phyloP scores from a whole-genome alignment of 2,329 filamentous ascomycete genomes.

The Fusarium mexicanum region DNA sequence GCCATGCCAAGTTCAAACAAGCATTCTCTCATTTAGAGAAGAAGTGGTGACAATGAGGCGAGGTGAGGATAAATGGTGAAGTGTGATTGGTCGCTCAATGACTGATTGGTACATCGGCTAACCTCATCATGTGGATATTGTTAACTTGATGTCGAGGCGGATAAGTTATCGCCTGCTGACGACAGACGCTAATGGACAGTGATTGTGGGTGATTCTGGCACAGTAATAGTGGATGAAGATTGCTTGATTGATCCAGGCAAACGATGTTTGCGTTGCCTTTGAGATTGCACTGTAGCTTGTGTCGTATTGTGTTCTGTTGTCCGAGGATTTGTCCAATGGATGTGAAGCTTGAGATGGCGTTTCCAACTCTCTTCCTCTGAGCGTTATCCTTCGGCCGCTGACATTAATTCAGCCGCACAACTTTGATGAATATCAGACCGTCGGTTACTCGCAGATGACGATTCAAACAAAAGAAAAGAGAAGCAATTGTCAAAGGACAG shows the following conservation, averaged over 20 bases:
- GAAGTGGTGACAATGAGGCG: neutral
- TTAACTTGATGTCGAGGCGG: constrained; percentile 2
- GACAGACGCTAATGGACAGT: constrained; percentile 32
- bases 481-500: neutral
- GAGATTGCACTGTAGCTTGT: neutral
- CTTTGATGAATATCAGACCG: neutral
- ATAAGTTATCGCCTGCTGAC: constrained; percentile 24
- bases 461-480: neutral
- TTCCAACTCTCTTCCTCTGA: neutral
- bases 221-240: constrained; percentile 11
- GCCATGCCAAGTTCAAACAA: constrained; percentile 38
- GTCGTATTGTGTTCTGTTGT: neutral
- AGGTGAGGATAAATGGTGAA: neutral
- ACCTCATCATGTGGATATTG: constrained; percentile 20
- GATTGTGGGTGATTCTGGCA: neutral
- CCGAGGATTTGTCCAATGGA: neutral
- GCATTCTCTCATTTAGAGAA: constrained; percentile 13
- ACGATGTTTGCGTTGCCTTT: constrained; percentile 13
- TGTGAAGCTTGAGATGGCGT: neutral
- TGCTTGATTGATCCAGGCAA: neutral
- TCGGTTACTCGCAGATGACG: constrained; percentile 8
- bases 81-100: constrained; percentile 18
- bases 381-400: neutral
- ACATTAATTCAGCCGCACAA: neutral
- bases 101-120: constrained; percentile 22